Evolutionary conservation across 192 early-diverging fungal species (phyloP).

Genomic region (Coemansia sp.): DNA sequence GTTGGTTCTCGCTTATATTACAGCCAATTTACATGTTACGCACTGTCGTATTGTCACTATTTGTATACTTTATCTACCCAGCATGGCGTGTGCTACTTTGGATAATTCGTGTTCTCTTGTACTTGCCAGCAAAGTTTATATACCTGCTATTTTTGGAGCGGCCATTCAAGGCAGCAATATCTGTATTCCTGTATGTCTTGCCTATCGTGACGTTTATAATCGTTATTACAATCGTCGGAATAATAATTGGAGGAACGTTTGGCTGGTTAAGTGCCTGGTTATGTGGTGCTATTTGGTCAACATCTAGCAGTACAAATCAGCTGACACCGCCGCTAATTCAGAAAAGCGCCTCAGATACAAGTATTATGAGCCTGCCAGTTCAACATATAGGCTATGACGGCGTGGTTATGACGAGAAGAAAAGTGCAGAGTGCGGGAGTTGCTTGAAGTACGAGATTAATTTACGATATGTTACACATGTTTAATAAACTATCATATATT

Average conservation of each 20-base stretch:
- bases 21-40: background rate
- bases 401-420: too few species aligned
- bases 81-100: slow-evolving; percentile 14
- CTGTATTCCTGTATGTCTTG: slow-evolving; percentile 41
- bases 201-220: slow-evolving; percentile 31
- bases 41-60: background rate
- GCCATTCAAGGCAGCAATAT: slow-evolving; percentile 22
- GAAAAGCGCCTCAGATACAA: background rate
- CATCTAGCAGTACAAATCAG: background rate
- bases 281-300: background rate
- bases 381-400: too few species aligned
- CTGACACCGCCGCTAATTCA: background rate
- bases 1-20: background rate
- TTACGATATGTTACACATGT: too few species aligned
- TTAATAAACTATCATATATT: too few species aligned
- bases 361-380: background rate
- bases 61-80: slow-evolving; percentile 18
- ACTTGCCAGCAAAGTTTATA: slow-evolving; percentile 31
- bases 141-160: slow-evolving; percentile 45
- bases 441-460: too few species aligned
- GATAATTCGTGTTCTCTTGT: slow-evolving; percentile 22
- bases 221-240: slow-evolving; percentile 20
- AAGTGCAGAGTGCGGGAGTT: too few species aligned
- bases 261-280: slow-evolving; percentile 38
- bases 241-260: slow-evolving; percentile 31